phyloP scores from a whole-genome alignment of 2,329 filamentous ascomycete genomes.

The Talaromyces verruculosus region DNA sequence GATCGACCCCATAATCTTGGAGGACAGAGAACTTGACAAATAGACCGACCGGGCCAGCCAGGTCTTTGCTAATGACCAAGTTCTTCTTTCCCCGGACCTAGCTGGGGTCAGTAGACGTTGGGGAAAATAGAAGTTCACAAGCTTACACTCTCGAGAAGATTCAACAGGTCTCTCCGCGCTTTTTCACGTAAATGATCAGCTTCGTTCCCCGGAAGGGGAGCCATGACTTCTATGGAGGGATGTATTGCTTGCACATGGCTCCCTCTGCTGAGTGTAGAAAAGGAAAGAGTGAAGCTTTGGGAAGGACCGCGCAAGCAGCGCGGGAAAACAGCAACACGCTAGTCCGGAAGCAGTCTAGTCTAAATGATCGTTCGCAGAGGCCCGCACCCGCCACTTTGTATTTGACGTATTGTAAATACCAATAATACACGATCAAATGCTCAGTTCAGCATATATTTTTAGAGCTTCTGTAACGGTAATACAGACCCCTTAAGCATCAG shows the following conservation, averaged over 20 bases:
- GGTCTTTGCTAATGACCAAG: slow-evolving; percentile 83
- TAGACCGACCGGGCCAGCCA: slow-evolving; percentile 85
- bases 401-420: not conserved
- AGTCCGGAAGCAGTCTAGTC: not conserved
- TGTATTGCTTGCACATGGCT: slow-evolving; percentile 25
- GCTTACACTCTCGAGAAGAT: slow-evolving; percentile 93
- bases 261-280: not conserved
- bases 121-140: slow-evolving; percentile 28
- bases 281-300: slow-evolving; percentile 3
- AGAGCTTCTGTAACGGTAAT: not conserved
- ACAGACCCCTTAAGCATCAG: slow-evolving; percentile 13
- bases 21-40: slow-evolving; percentile 94
- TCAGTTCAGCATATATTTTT: not conserved
- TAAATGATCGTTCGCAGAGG: not conserved
- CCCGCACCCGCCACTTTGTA: slow-evolving; percentile 5
- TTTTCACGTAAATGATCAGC: slow-evolving; percentile 50
- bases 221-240: slow-evolving; percentile 35
- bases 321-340: slow-evolving; percentile 1
- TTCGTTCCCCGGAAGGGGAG: slow-evolving; percentile 46
- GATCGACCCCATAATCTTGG: slow-evolving; percentile 96
- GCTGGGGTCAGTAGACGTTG: slow-evolving; percentile 31
- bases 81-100: slow-evolving; percentile 99
- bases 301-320: slow-evolving; percentile 10
- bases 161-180: slow-evolving; percentile 83
- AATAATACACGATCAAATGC: not conserved